phyloP scores from a whole-genome alignment of 2,329 filamentous ascomycete genomes.

The Aspergillus sp. region DNA sequence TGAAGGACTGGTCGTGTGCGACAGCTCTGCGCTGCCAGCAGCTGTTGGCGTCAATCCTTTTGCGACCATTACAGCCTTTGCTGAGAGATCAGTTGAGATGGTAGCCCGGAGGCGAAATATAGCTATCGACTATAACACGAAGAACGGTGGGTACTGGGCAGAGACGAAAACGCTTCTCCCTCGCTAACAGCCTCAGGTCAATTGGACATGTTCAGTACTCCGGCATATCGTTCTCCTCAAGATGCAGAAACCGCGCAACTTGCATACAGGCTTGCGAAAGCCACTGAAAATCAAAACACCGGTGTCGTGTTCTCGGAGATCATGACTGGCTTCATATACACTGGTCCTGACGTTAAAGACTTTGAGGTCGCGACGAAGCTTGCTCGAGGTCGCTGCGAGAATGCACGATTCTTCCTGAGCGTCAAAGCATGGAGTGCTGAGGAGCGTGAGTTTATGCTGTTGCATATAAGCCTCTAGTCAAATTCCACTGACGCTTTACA shows the following conservation, averaged over 20 bases:
- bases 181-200: neutral
- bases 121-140: constrained; percentile 41
- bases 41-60: constrained; percentile 60
- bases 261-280: neutral
- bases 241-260: neutral
- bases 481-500: neutral
- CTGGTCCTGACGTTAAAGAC: neutral
- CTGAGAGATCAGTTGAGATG: constrained; percentile 62
- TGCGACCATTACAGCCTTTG: constrained; percentile 69
- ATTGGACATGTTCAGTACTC: constrained; percentile 11
- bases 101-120: constrained; percentile 49
- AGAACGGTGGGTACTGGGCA: constrained; percentile 9
- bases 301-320: constrained; percentile 5
- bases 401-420: constrained; percentile 3
- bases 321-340: constrained; percentile 1
- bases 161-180: neutral
- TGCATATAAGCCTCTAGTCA: neutral
- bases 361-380: constrained; percentile 2
- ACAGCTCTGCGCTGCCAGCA: constrained; percentile 60
- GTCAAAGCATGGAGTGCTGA: constrained; percentile 4
- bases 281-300: constrained; percentile 6
- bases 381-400: constrained; percentile 1
- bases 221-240: neutral
- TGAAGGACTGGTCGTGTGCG: constrained; percentile 61
- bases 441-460: constrained; percentile 1